These are phyloP conservation scores for Gastrolobium bilobum DNA, from an alignment of 306 rosid genomes.

Conservation along the genomic window DNA sequence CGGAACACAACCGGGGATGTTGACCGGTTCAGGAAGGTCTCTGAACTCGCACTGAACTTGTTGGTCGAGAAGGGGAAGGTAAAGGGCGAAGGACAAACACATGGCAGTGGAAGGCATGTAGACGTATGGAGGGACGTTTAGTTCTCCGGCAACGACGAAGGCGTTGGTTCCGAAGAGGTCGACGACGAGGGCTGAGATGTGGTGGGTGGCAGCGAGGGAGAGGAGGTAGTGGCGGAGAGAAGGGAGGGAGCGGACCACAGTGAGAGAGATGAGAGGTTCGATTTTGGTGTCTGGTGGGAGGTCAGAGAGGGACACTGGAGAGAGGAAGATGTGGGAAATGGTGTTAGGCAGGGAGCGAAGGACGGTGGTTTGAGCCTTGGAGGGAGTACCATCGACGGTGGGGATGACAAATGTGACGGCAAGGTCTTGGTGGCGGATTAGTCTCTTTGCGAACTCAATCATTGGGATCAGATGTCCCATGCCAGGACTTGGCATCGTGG, in stretches of 20 bases:
- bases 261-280: conserved; percentile 51
- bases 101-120: conserved; percentile 67
- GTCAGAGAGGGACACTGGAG: conserved; percentile 28
- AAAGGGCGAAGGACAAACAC: conserved; percentile 51
- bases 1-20: conserved; percentile 65
- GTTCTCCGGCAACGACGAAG: conserved; percentile 60
- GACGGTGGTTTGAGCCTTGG: conserved; percentile 57
- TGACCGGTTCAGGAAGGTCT: conserved; percentile 57
- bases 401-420: conserved; percentile 66
- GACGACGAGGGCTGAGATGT: conserved; percentile 54
- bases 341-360: conserved; percentile 49
- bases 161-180: conserved; percentile 78
- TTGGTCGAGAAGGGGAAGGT: conserved; percentile 59
- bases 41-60: conserved; percentile 56
- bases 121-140: conserved; percentile 54
- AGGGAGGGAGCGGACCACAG: conserved; percentile 49
- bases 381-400: conserved; percentile 56
- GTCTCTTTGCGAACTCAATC: conserved; percentile 69
- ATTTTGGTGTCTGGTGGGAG: conserved; percentile 10
- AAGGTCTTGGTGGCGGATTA: conserved; percentile 52
- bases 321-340: conserved; percentile 52
- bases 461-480: conserved; percentile 92
- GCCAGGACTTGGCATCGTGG: conserved; percentile 71
- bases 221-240: conserved; percentile 35
- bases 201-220: not conserved